Evolutionary conservation across 1,139 yeast genomes (phyloP), one percentile per base, ranked within the genome.

Genomic region (Ogataea hybrid): DNA sequence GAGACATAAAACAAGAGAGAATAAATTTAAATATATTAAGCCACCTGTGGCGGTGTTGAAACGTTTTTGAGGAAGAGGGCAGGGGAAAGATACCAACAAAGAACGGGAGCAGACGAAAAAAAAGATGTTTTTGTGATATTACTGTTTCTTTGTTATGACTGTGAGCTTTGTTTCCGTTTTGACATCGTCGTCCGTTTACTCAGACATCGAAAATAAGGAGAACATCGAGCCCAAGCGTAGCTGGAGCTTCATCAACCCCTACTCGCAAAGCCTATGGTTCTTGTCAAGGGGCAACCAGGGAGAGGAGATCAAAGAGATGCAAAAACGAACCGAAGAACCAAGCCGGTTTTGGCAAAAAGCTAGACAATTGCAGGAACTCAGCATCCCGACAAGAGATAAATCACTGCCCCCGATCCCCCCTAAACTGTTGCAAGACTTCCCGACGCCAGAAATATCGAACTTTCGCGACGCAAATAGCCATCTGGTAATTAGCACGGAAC

Each of bases 1-100:
- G 58, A 16, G 75, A 67, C 71, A 70, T 70, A 14, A 21, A 40
- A 29, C 34, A 35, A 35, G 28, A 27, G 23, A 32, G 25, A 28
- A 25, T 20, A 27, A 35, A 12, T 14, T 1, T 21, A 11, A 41
- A 25, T 11, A 21, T 8, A 4, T 25, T 35, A 16, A n/a, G 35
- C 12, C 23, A 20, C 28, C 15, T 22, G 25, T 21, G 44, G 44
- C 44, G 23, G 41, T 41, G 44, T 32, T 41, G 44, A 41, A 41
- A 41, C 44, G 37, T 28, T 28, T 42, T 22, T 23, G 37, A 38
- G 32, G 28, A 32, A 27, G 32, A 27, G 41, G 37, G 34, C 32
- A 37, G 28, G 36, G 37, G 21, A 28, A 25, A 28, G 37, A 17
- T 18, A 7, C 15, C 14, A 14, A 15, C 25, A 22, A 15, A 17